Evolutionary conservation across 2,329 filamentous ascomycete species (phyloP), one percentile per base, ranked within the genome.

Genomic region (Cytospora schulzeri): DNA sequence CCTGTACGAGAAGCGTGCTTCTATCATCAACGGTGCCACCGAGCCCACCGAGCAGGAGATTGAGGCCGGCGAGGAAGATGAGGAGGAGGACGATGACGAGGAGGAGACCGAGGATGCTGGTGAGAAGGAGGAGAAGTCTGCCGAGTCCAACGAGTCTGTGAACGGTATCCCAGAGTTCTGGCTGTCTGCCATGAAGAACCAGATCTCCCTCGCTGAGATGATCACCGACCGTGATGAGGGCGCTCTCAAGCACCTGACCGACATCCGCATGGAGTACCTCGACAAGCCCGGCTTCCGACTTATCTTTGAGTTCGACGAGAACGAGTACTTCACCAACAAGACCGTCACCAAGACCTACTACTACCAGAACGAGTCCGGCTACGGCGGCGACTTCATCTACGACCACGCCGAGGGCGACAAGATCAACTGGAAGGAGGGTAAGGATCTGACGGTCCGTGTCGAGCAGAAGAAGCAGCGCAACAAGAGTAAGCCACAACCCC

Each of bases 391-490:
- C 79, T 99, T 98, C 81, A 98, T 99, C 79, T 99, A 99, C 77
- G 95, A 99, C 77, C 95, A 99, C 76, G 95, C 96, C 64, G 94
- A 99, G 78, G 95, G 96, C 69, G 92, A 97, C 77, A 95, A 96
- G 85, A 96, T 99, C 74, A 90, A 97, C 72, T 99, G 95, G 95
- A 95, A 96, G 81, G 82, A 88, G 12, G 90, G 90, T 73, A 93
- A 96, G 79, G 95, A 99, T 75, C 83, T 99, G 72, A 99, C 95
- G 54, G 91, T 98, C 70, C 90, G 92, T 71, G 83, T 98, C 67
- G 95, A 99, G 85, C 96, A 92, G 85, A 99, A 99, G 88, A 99
- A 99, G 86, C 95, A 99, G 83, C 88, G 95, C 69, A 99, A 99
- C 83, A 99, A 98, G 88, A 98, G 95, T 99, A 84, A 82, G 83